Conservation (phyloP, 1,284 basidiomycete species). For the Sanghuangporus weigelae region DNA sequence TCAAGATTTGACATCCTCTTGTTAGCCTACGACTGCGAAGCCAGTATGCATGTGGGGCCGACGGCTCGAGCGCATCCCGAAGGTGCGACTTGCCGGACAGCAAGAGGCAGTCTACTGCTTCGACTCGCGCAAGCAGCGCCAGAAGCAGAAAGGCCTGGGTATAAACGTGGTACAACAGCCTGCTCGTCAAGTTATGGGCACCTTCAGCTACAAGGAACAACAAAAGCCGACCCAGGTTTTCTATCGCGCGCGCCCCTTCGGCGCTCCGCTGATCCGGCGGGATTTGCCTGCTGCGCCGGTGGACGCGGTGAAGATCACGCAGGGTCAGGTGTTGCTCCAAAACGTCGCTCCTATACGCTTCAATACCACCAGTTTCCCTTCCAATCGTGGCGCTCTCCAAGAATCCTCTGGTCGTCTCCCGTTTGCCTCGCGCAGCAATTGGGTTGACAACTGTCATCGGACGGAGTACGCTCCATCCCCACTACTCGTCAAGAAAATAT, state of each 20-base stretch:
- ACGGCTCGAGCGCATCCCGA: slow-evolving; percentile 17
- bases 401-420: background rate
- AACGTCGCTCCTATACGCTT: slow-evolving; percentile 10
- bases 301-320: slow-evolving; percentile 5
- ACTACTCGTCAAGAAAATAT: background rate
- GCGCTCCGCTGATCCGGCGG: background rate
- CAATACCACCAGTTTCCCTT: background rate
- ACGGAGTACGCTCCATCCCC: background rate
- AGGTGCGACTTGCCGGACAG: slow-evolving; percentile 17
- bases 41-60: slow-evolving; percentile 18
- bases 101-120: slow-evolving; percentile 18
- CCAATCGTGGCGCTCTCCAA: background rate
- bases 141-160: background rate
- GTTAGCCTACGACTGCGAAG: slow-evolving; percentile 10
- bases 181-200: background rate
- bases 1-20: background rate
- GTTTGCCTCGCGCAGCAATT: background rate
- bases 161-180: too few relatives aligned
- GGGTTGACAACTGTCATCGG: background rate
- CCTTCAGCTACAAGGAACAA: background rate
- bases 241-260: background rate
- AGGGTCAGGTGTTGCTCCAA: slow-evolving; percentile 8
- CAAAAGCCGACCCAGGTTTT: slow-evolving; percentile 8
- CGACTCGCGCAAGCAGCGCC: slow-evolving; percentile 16
- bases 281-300: background rate